These are phyloP conservation scores for Boletus subparvulus DNA, from an alignment of 768 basidiomycete species.

Conservation along the genomic window DNA sequence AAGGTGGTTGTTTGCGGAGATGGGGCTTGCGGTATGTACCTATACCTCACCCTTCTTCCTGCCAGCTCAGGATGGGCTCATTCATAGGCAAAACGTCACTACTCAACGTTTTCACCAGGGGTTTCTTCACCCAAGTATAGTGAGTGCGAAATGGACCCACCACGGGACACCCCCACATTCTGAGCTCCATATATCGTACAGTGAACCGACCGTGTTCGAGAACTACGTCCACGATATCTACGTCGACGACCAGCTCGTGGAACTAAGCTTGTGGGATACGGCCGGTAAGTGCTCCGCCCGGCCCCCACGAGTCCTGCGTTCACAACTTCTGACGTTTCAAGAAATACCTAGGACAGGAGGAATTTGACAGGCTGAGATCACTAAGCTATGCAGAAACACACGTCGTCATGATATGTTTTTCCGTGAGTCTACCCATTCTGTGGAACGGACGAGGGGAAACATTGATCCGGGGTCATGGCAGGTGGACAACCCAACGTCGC, in stretches of 20 bases:
- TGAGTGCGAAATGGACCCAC: constrained; percentile 38
- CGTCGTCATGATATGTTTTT: constrained; percentile 95
- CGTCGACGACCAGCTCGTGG: constrained; percentile 84
- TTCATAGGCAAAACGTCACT: constrained; percentile 75
- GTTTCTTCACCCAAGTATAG: constrained; percentile 95
- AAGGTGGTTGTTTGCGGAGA: constrained; percentile 94
- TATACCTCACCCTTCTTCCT: constrained; percentile 1
- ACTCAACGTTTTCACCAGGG: constrained; percentile 84
- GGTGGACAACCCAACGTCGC: constrained; percentile 92
- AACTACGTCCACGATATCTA: constrained; percentile 92
- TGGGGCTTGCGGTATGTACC: constrained; percentile 77
- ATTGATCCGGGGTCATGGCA: constrained; percentile 26
- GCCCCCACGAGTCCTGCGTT: constrained; percentile 4
- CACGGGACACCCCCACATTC: neutral
- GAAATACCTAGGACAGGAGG: constrained; percentile 75
- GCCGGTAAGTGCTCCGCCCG: constrained; percentile 59
- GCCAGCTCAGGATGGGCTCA: constrained; percentile 8
- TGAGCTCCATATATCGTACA: constrained; percentile 27
- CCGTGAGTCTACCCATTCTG: constrained; percentile 46
- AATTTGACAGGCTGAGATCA: constrained; percentile 90
- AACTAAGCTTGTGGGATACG: constrained; percentile 96
- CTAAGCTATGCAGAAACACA: constrained; percentile 97
- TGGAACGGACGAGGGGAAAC: neutral
- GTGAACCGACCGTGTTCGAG: constrained; percentile 94
- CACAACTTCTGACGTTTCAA: constrained; percentile 34